A percentile compares a stretch with the other conserved stretches of the same genome.
Evolutionary conservation across 2,329 filamentous ascomycete genomes (phyloP).

Genomic region (Colletotrichum scovillei): DNA sequence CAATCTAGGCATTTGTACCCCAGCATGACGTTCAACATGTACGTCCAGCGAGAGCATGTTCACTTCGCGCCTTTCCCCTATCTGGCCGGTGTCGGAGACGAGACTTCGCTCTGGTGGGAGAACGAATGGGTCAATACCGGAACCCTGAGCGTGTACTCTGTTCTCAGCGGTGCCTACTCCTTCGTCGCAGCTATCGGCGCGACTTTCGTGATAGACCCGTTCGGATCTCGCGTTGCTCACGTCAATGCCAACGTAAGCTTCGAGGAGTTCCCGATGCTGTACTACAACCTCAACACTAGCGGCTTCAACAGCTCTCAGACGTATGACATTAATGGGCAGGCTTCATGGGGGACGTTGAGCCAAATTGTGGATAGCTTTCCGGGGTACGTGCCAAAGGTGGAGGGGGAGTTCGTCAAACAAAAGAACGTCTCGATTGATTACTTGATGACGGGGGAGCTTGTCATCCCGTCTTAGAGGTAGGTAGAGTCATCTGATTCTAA

Average conservation of each 20-base stretch:
- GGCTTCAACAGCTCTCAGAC: slow-evolving; percentile 7
- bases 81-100: not conserved
- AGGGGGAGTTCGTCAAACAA: slow-evolving; percentile 1
- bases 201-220: not conserved
- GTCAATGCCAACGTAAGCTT: not conserved
- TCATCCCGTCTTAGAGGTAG: not conserved
- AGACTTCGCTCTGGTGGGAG: slow-evolving; percentile 1
- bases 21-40: slow-evolving; percentile 25
- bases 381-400: slow-evolving; percentile 10
- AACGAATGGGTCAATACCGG: not conserved
- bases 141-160: not conserved
- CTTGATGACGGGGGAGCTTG: not conserved
- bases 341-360: slow-evolving; percentile 13
- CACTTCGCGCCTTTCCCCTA: slow-evolving; percentile 16
- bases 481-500: no score
- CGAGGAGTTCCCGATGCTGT: slow-evolving; percentile 2
- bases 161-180: slow-evolving; percentile 4
- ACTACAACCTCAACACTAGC: not conserved
- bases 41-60: slow-evolving; percentile 13
- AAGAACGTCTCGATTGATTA: slow-evolving; percentile 4
- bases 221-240: not conserved
- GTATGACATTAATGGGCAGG: slow-evolving; percentile 4
- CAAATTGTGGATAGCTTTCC: slow-evolving; percentile 23
- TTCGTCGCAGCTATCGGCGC: not conserved
- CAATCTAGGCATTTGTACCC: slow-evolving; percentile 5